A percentile compares a stretch with the other conserved stretches of the same genome.
These are phyloP conservation scores for Fusarium sp. DNA, from an alignment of 2,329 filamentous ascomycete genomes.

Conservation along the genomic window DNA sequence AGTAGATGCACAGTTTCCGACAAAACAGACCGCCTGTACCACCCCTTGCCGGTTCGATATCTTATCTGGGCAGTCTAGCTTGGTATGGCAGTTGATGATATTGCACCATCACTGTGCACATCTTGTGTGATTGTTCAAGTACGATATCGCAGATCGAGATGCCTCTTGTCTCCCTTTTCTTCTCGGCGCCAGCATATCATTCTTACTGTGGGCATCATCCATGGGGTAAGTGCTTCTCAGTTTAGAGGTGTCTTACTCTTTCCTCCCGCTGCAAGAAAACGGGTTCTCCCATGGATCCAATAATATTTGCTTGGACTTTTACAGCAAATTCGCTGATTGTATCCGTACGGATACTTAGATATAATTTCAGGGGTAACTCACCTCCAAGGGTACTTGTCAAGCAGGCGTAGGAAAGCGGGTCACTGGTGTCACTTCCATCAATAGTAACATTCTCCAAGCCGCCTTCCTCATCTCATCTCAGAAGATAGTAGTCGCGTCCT, in stretches of 20 bases:
- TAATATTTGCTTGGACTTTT: not conserved
- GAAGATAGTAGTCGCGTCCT: conserved; percentile 23
- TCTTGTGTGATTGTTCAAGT: conserved; percentile 19
- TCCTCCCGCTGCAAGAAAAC: not conserved
- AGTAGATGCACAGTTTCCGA: conserved; percentile 9
- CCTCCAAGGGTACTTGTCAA: conserved; percentile 22
- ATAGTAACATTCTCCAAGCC: conserved; percentile 32
- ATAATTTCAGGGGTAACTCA: conserved; percentile 35
- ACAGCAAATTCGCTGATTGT: not conserved
- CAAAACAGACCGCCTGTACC: not conserved
- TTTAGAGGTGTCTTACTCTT: conserved; percentile 1
- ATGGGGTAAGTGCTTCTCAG: too few species aligned
- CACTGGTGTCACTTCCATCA: conserved; percentile 29
- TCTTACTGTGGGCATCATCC: too few species aligned
- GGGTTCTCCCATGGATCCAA: conserved; percentile 13
- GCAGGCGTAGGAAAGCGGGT: conserved; percentile 11
- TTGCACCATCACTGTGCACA: conserved; percentile 30
- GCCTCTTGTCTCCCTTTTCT: not conserved
- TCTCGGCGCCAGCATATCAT: too few species aligned
- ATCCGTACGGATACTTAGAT: not conserved
- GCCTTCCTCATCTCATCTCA: conserved; percentile 18
- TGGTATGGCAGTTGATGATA: conserved; percentile 7
- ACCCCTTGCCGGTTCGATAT: conserved; percentile 9
- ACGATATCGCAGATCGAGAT: conserved; percentile 11
- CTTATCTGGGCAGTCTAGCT: conserved; percentile 12